Percentiles rank a stretch among this genome's conserved stretches.
phyloP scores from a whole-genome alignment of 257 asterid species.

The Lavandula angustifolia region DNA sequence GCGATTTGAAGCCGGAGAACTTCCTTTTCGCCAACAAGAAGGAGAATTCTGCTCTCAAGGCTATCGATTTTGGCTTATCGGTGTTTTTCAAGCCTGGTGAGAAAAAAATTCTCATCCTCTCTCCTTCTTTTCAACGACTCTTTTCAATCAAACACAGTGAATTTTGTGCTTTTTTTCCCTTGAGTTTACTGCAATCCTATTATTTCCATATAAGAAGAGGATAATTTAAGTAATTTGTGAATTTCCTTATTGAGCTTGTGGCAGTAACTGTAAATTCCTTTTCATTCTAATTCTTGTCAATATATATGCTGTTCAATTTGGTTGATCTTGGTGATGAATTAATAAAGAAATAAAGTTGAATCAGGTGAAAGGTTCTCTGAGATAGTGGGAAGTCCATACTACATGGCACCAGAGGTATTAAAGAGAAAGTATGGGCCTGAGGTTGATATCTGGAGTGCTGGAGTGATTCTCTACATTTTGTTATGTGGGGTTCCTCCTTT shows the following conservation, averaged over 20 bases:
- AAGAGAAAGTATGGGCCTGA: constrained; percentile 92
- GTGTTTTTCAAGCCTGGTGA: constrained; percentile 91
- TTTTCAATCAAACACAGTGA: background rate
- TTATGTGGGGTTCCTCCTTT: constrained; percentile 98
- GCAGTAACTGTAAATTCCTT: background rate
- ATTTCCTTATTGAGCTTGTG: background rate
- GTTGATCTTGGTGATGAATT: constrained; percentile 4
- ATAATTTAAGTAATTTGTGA: background rate
- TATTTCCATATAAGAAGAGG: background rate
- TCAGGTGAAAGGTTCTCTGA: constrained; percentile 86
- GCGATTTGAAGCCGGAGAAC: constrained; percentile 99
- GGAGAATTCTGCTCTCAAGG: constrained; percentile 86
- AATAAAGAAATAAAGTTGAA: constrained; percentile 8
- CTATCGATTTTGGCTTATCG: constrained; percentile 89
- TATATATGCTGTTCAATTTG: background rate
- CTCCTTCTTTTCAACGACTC: background rate
- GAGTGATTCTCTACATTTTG: constrained; percentile 92
- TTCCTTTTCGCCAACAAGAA: constrained; percentile 84
- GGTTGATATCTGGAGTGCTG: constrained; percentile 98
- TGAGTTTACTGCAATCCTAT: background rate
- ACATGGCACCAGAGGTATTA: constrained; percentile 98
- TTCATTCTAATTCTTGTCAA: background rate
- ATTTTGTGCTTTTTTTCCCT: background rate
- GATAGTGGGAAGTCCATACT: constrained; percentile 98
- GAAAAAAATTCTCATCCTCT: constrained; percentile 1